Percentiles rank a stretch among this genome's conserved stretches.
phyloP scores from a whole-genome alignment of 2,329 filamentous ascomycete species.

The Hypoxylon sp. region DNA sequence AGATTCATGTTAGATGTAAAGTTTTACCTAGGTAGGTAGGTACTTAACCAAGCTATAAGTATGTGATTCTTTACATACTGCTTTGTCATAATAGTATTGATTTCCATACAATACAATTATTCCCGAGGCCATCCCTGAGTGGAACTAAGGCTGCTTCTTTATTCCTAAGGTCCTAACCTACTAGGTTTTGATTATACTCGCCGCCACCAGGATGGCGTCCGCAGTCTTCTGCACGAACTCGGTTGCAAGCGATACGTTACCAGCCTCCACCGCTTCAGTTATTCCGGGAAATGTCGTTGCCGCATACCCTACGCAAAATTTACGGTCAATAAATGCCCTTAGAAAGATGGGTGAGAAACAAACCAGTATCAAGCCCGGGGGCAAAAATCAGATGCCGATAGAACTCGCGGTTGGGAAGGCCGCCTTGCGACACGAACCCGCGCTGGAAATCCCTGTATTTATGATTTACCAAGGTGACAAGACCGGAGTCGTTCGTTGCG shows the following conservation, averaged over 20 bases:
- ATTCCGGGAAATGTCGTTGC: slow-evolving; percentile 51
- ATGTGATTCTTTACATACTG: too few relatives aligned
- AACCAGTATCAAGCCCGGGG: slow-evolving; percentile 62
- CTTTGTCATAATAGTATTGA: not conserved
- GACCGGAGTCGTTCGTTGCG: slow-evolving; percentile 45
- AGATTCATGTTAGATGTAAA: too few relatives aligned
- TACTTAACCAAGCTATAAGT: too few relatives aligned
- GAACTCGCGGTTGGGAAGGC: slow-evolving; percentile 60
- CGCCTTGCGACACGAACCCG: slow-evolving; percentile 62
- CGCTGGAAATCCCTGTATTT: slow-evolving; percentile 63
- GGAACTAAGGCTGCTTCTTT: not conserved
- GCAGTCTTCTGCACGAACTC: slow-evolving; percentile 50
- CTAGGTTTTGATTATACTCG: slow-evolving; percentile 47
- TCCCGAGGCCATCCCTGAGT: not conserved
- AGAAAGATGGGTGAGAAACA: not conserved
- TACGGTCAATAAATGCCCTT: slow-evolving; percentile 5
- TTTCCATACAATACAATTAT: not conserved
- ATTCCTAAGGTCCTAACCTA: not conserved
- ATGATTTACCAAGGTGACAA: slow-evolving; percentile 57
- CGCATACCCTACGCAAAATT: slow-evolving; percentile 45
- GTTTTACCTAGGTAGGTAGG: too few relatives aligned
- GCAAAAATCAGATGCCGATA: slow-evolving; percentile 62
- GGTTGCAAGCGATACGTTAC: slow-evolving; percentile 46
- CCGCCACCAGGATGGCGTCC: slow-evolving; percentile 46
- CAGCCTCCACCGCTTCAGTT: slow-evolving; percentile 47